phyloP scores from a whole-genome alignment of 2,329 filamentous ascomycete species.

The Sarocladium kiliense region DNA sequence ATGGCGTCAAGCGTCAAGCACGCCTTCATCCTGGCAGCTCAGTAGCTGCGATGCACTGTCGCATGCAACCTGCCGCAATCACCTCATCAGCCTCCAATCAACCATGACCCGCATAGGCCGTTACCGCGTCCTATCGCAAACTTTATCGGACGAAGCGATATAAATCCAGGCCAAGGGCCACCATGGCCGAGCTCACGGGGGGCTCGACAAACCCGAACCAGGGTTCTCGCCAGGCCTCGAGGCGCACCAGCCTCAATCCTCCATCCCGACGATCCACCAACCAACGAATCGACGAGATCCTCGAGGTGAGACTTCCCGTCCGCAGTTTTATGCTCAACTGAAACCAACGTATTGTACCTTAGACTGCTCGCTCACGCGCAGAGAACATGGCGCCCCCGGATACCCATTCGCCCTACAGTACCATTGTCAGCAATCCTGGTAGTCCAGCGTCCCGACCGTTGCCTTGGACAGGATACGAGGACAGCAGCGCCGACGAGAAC shows the following conservation, averaged over 20 bases:
- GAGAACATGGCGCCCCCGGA: constrained; percentile 28
- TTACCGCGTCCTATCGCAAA: not conserved
- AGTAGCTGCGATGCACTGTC: not conserved
- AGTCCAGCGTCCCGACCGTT: not conserved
- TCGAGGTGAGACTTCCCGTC: constrained; percentile 34
- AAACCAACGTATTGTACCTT: not conserved
- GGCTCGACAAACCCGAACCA: not conserved
- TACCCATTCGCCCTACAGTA: constrained; percentile 12
- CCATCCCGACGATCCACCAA: constrained; percentile 22
- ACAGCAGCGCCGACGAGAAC: constrained; percentile 29
- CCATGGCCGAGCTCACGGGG: not conserved
- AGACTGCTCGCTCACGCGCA: constrained; percentile 39
- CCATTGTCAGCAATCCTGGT: constrained; percentile 10
- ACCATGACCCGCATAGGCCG: not conserved
- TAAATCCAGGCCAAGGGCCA: not conserved
- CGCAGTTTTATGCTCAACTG: not conserved
- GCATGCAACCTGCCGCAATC: not conserved
- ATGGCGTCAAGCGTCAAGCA: constrained; percentile 5
- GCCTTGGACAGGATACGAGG: not conserved
- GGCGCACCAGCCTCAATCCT: not conserved
- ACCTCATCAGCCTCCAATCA: constrained; percentile 6
- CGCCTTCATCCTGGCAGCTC: constrained; percentile 6
- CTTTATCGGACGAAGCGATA: not conserved
- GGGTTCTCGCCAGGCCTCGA: not conserved
- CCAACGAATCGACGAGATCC: constrained; percentile 39